Evolutionary conservation across 2,329 filamentous ascomycete species (phyloP), one percentile per base, ranked within the genome.

Genomic region (Paraconiothyrium brasiliense): DNA sequence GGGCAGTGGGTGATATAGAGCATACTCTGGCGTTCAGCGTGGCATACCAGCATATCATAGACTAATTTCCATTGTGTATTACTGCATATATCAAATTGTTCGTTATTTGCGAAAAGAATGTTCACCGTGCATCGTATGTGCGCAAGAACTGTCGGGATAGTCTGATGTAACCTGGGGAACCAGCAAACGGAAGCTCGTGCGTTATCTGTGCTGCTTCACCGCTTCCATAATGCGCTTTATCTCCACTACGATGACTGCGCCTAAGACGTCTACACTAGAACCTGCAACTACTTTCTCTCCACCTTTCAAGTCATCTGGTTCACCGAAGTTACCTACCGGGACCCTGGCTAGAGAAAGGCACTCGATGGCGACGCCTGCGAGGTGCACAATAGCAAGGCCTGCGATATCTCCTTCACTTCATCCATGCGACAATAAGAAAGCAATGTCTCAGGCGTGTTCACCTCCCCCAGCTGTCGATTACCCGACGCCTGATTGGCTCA

Each of bases 21-120:
- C 51, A 51, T 59, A 22, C 4, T 32, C 11, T 20, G 39, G 16
- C 39, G 39, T 51, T 61, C n/a, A 43, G n/a, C 54, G 59, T 30
- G 27, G 27, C 27, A 30, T 30, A 30, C 6, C 27, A 60, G 47
- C 57, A 47, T 56, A 52, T 52, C 51, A 43, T 56, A 54, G 56
- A 55, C 7, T 55, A 54, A 44, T 35, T 35, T 41, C 39, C 16
- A 41, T n/a, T n/a, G 27, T 30, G 27, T 30, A 30, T 30, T 30
- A 30, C 6, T 30, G 27, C 27, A 4, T 30, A 30, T 30, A 30
- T 30, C 27, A 30, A 30, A 4, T 30, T 6, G 27, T 30, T 30
- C 27, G 14, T 16, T 41, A 41, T 41, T 9, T 41, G n/a, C 27
- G 4, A 30, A 4, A 30, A 30, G 4, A 30, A 4, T 30, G 27